Evolutionary conservation across 768 basidiomycete species (phyloP), one percentile per base, ranked within the genome.

Genomic region (Leucocoprinus sp.): DNA sequence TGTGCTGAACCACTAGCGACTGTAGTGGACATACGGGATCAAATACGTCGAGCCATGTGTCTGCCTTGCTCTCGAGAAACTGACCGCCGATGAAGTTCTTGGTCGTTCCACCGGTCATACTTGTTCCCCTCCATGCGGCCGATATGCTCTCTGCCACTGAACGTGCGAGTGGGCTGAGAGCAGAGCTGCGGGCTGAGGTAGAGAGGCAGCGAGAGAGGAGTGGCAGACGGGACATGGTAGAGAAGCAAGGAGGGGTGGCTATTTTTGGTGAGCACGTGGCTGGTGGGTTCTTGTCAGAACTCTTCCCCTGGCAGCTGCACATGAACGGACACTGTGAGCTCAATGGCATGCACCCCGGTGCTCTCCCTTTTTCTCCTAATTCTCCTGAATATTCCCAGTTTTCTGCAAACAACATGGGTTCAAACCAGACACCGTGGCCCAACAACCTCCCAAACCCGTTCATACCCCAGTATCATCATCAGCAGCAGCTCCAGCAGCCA

Each of bases 81-180:
- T 92, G 75, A 7, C 93, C 95, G 9, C 79, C 85, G 48, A 97
- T 87, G 64, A 84, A 92, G 62, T 92, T 93, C 75, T 87, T 93
- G 46, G 93, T 93, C 50, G 72, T 81, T 22, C 77, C 84, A n/a
- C 93, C 93, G 9, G 78, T 75, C 18, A 84, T 82, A 48, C 74
- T 85, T 2, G 93, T 93, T 33, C 93, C 93, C 52, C 82, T 81
- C 90, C 91, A 97, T 23, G 80, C 72, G 11, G 73, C 62, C 14
- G 84, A 84, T 15, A 92, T 67, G 45, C 72, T 71, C 53, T 87
- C 79, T 1, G 87, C 88, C 51, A 75, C 78, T 19, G 75, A 60
- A 15, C 74, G 70, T 17, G 80, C 82, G 8, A 69, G 51, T 11
- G 76, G 64, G 51, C 69, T 76, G 44, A 90, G 64, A 6, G 33